These are phyloP conservation scores for Patellifolia procumbens DNA, from an alignment of 179 eudicot genomes.

Conservation along the genomic window DNA sequence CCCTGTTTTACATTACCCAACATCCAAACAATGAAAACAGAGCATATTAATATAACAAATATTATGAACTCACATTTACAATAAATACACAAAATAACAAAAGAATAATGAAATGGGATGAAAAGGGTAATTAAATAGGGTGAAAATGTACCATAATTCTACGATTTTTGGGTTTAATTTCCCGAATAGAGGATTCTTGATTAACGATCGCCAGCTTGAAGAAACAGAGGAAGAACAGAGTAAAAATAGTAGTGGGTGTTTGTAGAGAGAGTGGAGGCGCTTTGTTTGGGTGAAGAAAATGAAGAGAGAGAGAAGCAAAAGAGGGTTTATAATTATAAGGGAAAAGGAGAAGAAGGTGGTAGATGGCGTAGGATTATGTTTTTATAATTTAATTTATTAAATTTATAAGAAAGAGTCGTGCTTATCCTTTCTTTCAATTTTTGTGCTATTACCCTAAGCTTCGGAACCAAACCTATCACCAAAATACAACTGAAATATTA, in stretches of 20 bases:
- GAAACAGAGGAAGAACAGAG: conserved; percentile 18
- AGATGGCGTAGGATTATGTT: conserved; percentile 26
- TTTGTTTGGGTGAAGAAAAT: conserved; percentile 16
- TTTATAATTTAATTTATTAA: no score
- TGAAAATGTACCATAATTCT: conserved; percentile 58
- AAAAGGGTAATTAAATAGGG: background rate
- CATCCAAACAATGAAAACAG: conserved; percentile 3
- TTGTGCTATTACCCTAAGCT: conserved; percentile 21
- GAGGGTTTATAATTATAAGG: conserved; percentile 26
- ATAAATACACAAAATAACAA: background rate
- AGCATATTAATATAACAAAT: background rate
- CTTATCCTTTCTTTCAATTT: conserved; percentile 50
- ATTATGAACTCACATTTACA: background rate
- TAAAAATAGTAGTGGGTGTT: background rate
- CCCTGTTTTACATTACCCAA: conserved; percentile 21
- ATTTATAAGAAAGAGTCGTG: conserved; percentile 37
- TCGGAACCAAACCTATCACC: conserved; percentile 28
- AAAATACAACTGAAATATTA: background rate
- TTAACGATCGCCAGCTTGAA: conserved; percentile 83
- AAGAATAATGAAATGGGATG: background rate
- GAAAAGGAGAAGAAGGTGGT: conserved; percentile 36
- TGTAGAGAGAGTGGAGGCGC: conserved; percentile 39
- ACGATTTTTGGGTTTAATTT: conserved; percentile 73
- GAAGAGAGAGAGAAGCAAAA: conserved; percentile 25
- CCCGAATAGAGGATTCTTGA: conserved; percentile 59